Evolutionary conservation across 805 yeast species (phyloP), one percentile per base, ranked within the genome.

Genomic region (Helenozyma rhizophorensis): DNA sequence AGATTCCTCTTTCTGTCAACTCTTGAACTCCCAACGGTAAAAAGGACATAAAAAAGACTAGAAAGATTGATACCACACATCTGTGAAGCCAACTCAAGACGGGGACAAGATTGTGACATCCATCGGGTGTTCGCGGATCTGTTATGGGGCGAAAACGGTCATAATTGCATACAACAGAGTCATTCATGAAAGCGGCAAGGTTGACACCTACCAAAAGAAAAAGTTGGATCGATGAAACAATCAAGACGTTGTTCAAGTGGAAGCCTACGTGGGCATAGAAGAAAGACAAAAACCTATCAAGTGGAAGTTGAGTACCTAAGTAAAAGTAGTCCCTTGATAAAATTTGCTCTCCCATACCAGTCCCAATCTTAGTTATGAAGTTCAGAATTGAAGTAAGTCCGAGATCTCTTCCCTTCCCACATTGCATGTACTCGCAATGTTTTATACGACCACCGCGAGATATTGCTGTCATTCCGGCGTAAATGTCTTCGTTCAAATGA

Each of bases 291-390:
- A 84, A 83, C 47, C 93, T 67, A 51, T 84, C 93, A 40, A 83
- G 60, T 2, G 90, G 87, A 23, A 84, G 62, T 42, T 81, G 86
- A 2, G 88, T 78, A 1, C 89, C 83, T 41, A 84, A 65, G 51
- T 83, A 83, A 56, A 76, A 84, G 57, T 83, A 83, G 54, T 84
- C 94, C 47, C 94, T 69, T 4, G 90, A 83, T 36, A 84, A 67
- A 76, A 83, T 78, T 53, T 84, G 94, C 51, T 84, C 94, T 29
- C 93, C 90, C 94, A 84, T 84, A 38, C 93, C 94, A 34, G 93
- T 86, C 28, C 94, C 94, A 56, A 84, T 83, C 51, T 84, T 84
- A 14, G 90, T 80, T 5, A 85, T 82, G 60, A 84, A 84, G 55
- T 82, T 83, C 57, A 82, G 70, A 50, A 84, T 83, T 2, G 93